Evolutionary conservation across 2,329 filamentous ascomycete genomes (phyloP), one percentile per base, ranked within the genome.

Genomic region (Fusarium beomiforme): DNA sequence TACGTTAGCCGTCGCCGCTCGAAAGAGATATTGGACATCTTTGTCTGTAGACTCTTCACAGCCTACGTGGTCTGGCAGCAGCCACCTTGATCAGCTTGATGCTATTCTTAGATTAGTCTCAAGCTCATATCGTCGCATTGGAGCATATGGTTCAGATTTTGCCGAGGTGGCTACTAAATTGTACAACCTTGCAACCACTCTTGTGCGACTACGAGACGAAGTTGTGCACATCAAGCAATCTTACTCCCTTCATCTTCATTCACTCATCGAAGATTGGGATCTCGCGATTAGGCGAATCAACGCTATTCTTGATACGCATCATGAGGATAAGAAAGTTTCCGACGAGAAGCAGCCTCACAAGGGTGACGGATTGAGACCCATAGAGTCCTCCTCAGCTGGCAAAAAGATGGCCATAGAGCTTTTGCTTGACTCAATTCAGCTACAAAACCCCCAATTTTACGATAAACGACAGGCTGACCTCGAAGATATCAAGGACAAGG

Each of bases 11-110:
- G 76, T 81, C n/a, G 80, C 79, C 31, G 87, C 87, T n/a, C 81
- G 83, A 67, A 84, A 78, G 72, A 81, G 86, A 64, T 89, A 85
- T 77, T 90, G 88, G 88, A 83, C 86, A 39, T 39, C 43, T 29
- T 6, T 29, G 16, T 11, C 26, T 16, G 16, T 31, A 16, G 44
- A 31, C 8, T n/a, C 12, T 29, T 26, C 17, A 8, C 24, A 11
- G 4, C 14, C 24, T 29, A 16, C 3, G 19, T n/a, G 16, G 44
- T 8, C 44, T 12, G 44, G 29, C 0, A 31, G 26, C 16, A 4
- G 24, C 19, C 24, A 47, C 16, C 26, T 47, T 7, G 44, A 3
- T 36, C 46, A 4, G 16, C 34, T 50, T 4, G 46, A 34, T 8
- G 31, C 11, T 8, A 23, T 50, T 23, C 31, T 16, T 2, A 21